Percentiles rank a stretch among this genome's conserved stretches.
Evolutionary conservation across 192 early-diverging fungal genomes (phyloP).

Genomic region (Thamnidium elegans): DNA sequence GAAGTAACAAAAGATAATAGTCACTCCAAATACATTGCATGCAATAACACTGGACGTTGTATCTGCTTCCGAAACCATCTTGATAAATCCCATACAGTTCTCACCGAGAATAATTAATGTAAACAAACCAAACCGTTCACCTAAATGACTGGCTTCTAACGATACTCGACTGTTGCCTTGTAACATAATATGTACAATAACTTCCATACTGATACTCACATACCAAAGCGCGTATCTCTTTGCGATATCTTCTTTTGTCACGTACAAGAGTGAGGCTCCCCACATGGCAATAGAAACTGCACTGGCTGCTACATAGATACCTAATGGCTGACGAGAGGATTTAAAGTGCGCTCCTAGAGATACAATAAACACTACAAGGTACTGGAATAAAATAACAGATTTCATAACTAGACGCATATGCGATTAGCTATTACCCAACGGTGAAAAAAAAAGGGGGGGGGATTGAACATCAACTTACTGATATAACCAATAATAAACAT

Average conservation of each 20-base stretch:
- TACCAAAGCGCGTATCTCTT: slow-evolving; percentile 43
- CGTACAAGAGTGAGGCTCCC: slow-evolving; percentile 26
- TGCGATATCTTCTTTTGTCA: not conserved
- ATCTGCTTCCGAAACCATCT: slow-evolving; percentile 25
- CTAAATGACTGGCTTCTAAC: slow-evolving; percentile 44
- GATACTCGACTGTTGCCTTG: slow-evolving; percentile 39
- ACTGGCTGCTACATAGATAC: slow-evolving; percentile 30
- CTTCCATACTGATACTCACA: slow-evolving; percentile 39
- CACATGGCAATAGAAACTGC: slow-evolving; percentile 27
- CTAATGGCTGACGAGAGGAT: slow-evolving; percentile 15
- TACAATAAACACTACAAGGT: slow-evolving; percentile 29
- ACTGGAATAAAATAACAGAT: slow-evolving; percentile 29
- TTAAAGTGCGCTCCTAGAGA: slow-evolving; percentile 19
- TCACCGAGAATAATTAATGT: slow-evolving; percentile 46
- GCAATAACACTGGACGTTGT: slow-evolving; percentile 7
- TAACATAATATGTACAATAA: slow-evolving; percentile 34
- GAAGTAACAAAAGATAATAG: slow-evolving; percentile 46
- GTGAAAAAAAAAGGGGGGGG: no score
- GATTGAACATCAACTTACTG: slow-evolving; percentile 5
- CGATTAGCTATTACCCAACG: not conserved
- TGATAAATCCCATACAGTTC: slow-evolving; percentile 43
- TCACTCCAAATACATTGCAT: slow-evolving; percentile 44
- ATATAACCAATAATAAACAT: slow-evolving; percentile 37
- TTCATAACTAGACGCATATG: slow-evolving; percentile 27
- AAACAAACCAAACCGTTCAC: slow-evolving; percentile 46